Conservation (phyloP, 179 eudicot species). For the Heliamphora pulchella region DNA sequence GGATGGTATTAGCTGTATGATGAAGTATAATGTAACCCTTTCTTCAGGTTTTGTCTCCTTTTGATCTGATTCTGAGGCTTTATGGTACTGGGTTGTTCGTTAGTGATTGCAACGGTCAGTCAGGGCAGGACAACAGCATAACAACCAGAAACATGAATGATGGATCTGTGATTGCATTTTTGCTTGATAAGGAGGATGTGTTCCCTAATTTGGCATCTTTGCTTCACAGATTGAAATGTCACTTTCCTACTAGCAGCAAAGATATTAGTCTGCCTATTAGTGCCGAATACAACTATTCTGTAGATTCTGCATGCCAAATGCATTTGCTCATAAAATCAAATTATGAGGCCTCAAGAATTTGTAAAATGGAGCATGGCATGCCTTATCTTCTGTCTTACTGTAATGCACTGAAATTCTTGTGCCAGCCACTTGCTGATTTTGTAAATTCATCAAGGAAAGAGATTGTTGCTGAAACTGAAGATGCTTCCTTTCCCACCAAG, state of each 20-base stretch:
- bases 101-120: slow-evolving; percentile 27
- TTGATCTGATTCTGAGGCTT: slow-evolving; percentile 43
- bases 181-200: slow-evolving; percentile 33
- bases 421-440: slow-evolving; percentile 68
- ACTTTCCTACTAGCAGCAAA: slow-evolving; percentile 18
- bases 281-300: slow-evolving; percentile 11
- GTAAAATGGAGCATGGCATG: slow-evolving; percentile 24
- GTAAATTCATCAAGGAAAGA: slow-evolving; percentile 47
- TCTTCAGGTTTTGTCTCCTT: slow-evolving; percentile 40
- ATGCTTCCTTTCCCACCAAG: slow-evolving; percentile 22
- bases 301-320: not conserved
- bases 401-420: slow-evolving; percentile 64
- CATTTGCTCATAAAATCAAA: slow-evolving; percentile 12
- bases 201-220: slow-evolving; percentile 32
- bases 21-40: slow-evolving; percentile 6
- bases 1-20: not conserved
- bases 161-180: slow-evolving; percentile 21
- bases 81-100: slow-evolving; percentile 53
- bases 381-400: slow-evolving; percentile 31
- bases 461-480: slow-evolving; percentile 39
- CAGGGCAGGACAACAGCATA: slow-evolving; percentile 18
- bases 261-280: slow-evolving; percentile 16
- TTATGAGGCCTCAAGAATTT: slow-evolving; percentile 13
- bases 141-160: slow-evolving; percentile 17
- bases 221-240: slow-evolving; percentile 26